A percentile compares a stretch with the other conserved stretches of the same genome.
These are phyloP conservation scores for Neonectria faginata DNA, from an alignment of 2,329 filamentous ascomycete species.

Conservation along the genomic window DNA sequence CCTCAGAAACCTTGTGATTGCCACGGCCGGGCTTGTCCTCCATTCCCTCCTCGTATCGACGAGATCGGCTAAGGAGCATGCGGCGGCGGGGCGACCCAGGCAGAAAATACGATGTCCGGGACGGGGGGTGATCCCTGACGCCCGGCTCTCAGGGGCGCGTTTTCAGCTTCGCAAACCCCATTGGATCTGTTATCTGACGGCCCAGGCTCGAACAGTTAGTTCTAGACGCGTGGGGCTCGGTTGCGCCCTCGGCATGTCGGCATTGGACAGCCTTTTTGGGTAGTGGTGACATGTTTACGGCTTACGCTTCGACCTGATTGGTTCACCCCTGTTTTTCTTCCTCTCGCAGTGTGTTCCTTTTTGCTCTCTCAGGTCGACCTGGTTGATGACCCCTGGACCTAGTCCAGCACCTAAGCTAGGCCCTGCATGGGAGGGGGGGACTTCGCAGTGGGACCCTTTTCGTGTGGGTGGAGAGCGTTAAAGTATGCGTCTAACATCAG, in stretches of 20 bases:
- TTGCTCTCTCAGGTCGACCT: too few species aligned
- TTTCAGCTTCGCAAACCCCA: too few species aligned
- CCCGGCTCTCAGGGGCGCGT: too few species aligned
- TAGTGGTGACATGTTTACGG: background rate
- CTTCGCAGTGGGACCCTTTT: background rate
- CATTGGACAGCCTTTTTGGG: slow-evolving; percentile 22
- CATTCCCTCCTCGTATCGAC: slow-evolving; percentile 24
- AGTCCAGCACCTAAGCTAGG: background rate
- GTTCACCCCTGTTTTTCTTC: too few species aligned
- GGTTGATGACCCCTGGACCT: background rate
- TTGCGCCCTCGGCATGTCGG: slow-evolving; percentile 31
- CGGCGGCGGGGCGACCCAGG: slow-evolving; percentile 8
- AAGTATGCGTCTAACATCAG: slow-evolving; percentile 4
- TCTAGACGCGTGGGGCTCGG: slow-evolving; percentile 26
- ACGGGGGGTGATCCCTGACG: background rate
- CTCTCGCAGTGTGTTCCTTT: too few species aligned
- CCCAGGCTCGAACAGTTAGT: slow-evolving; percentile 7
- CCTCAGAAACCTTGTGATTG: too few species aligned
- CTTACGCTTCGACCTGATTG: too few species aligned
- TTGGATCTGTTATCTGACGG: slow-evolving; percentile 32
- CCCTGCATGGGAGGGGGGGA: background rate
- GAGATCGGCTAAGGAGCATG: slow-evolving; percentile 14
- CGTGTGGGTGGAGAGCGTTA: slow-evolving; percentile 8
- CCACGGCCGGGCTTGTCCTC: background rate
- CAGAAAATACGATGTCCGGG: slow-evolving; percentile 19